Evolutionary conservation across 2,329 filamentous ascomycete species (phyloP).

Genomic region (Trichophyton rubrum): DNA sequence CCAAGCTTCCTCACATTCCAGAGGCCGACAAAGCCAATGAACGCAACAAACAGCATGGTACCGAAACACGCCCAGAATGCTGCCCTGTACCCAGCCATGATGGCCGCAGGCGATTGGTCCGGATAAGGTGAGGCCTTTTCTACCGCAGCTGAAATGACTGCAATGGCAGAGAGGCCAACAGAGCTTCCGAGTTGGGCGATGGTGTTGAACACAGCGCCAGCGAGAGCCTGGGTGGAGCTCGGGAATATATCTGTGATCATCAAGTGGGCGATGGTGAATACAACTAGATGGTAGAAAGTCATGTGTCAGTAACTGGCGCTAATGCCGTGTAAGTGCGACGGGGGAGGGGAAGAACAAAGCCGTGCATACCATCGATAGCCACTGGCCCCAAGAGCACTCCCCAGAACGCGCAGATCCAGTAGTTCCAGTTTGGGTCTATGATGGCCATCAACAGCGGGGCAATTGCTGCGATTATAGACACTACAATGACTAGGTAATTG

Average conservation of each 20-base stretch:
- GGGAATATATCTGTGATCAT: conserved; percentile 45
- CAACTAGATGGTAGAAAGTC: conserved; percentile 13
- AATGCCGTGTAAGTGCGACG: background rate
- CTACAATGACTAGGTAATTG: conserved; percentile 9
- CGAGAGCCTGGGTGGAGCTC: conserved; percentile 45
- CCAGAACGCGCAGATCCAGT: conserved; percentile 14
- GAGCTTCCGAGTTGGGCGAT: conserved; percentile 44
- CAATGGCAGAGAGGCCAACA: conserved; percentile 41
- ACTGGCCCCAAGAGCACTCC: conserved; percentile 11
- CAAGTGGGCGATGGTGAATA: conserved; percentile 46
- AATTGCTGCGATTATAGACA: conserved; percentile 7
- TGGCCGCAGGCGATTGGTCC: conserved; percentile 1
- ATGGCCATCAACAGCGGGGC: conserved; percentile 13
- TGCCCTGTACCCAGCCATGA: conserved; percentile 12
- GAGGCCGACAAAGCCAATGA: conserved; percentile 10
- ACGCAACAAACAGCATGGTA: conserved; percentile 5
- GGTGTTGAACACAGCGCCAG: conserved; percentile 51
- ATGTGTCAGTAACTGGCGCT: background rate
- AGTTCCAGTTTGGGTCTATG: conserved; percentile 9
- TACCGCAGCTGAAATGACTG: conserved; percentile 29
- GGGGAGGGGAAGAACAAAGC: background rate
- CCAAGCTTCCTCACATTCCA: conserved; percentile 4
- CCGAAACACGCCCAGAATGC: conserved; percentile 14
- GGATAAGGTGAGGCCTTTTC: conserved; percentile 5
- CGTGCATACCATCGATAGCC: conserved; percentile 12